Evolutionary conservation across 768 basidiomycete species (phyloP), one percentile per base, ranked within the genome.

Genomic region (Termitomyces sp.): DNA sequence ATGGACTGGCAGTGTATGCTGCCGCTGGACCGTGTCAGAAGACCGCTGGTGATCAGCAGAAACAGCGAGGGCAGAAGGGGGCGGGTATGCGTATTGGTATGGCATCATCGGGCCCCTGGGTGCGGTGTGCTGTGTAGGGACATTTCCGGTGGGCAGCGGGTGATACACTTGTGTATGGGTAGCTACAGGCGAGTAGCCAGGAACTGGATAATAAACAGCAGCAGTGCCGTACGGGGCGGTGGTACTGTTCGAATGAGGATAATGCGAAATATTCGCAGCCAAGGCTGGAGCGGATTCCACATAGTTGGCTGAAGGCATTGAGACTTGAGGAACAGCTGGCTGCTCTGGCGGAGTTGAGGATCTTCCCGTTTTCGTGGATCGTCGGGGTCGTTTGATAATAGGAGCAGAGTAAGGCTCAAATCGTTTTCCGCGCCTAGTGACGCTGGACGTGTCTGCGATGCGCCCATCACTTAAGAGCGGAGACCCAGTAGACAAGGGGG

Each of bases 381-480:
- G 61, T 15, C 68, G 63, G 17, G 62, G 55, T 2, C 67, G 63
- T 48, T 66, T 68, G 15, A 62, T 47, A 25, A 43, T 12, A 29
- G 62, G 38, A 9, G 61, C 36, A 45, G 52, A 38, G 34, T 68
- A 65, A 1, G 68, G 68, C 15, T 64, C 65, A 12, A 57, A 66
- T 15, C 68, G 68, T 56, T 63, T 57, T 6, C 59, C 65, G 34
- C 63, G 63, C 17, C 62, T 59, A 40, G 55, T 62, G 42, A 43
- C 34, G 42, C 7, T 59, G 7, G 65, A 52, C 14, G 43, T 67
- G 37, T 82, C 82, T 1, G 78, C 63, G 31, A 78, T 61, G 52
- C 78, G 79, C 34, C 76, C 75, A 45, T 83, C 82, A 1, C 77
- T 79, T 45, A 83, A 77, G 43, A 85, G 81, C 12, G 83, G 82